A percentile compares a stretch with the other conserved stretches of the same genome.
Evolutionary conservation across 208 protist species (phyloP).

Genomic region (Leishmania lainsoni): DNA sequence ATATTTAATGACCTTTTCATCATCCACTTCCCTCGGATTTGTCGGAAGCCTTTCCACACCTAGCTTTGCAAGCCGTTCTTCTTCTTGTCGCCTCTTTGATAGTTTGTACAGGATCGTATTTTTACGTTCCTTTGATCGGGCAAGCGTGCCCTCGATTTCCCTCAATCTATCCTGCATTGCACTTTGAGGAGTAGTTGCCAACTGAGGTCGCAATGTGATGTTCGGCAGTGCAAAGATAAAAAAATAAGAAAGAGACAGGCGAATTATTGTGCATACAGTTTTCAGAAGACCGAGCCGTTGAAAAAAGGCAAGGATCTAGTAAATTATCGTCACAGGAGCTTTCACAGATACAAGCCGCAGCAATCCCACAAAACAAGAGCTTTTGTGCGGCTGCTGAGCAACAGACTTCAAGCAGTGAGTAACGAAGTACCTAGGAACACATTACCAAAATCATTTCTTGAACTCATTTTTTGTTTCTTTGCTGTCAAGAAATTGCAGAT

Average conservation of each 20-base stretch:
- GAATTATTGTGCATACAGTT: neutral
- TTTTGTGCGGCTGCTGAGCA: neutral
- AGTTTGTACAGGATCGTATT: slow-evolving; percentile 85
- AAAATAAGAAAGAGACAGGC: neutral
- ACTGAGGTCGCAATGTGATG: too few relatives aligned
- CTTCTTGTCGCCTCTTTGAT: slow-evolving; percentile 55
- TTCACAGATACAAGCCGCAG: too few relatives aligned
- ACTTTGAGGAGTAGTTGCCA: neutral
- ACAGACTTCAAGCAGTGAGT: neutral
- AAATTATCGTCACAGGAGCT: neutral
- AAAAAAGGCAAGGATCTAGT: neutral
- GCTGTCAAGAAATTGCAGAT: neutral
- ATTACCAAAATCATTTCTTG: neutral
- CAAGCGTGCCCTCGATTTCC: slow-evolving; percentile 87
- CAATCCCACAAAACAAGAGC: neutral
- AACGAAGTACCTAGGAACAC: neutral
- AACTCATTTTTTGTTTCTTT: neutral
- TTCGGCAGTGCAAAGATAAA: neutral
- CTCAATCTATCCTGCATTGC: slow-evolving; percentile 78
- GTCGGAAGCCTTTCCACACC: slow-evolving; percentile 67
- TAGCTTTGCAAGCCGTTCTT: slow-evolving; percentile 59
- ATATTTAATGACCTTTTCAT: slow-evolving; percentile 68
- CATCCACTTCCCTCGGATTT: slow-evolving; percentile 60
- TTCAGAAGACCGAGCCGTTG: too few relatives aligned
- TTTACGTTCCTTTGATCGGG: slow-evolving; percentile 75